These are phyloP conservation scores for Russula olivacea DNA, from an alignment of 768 basidiomycete genomes.

Conservation along the genomic window DNA sequence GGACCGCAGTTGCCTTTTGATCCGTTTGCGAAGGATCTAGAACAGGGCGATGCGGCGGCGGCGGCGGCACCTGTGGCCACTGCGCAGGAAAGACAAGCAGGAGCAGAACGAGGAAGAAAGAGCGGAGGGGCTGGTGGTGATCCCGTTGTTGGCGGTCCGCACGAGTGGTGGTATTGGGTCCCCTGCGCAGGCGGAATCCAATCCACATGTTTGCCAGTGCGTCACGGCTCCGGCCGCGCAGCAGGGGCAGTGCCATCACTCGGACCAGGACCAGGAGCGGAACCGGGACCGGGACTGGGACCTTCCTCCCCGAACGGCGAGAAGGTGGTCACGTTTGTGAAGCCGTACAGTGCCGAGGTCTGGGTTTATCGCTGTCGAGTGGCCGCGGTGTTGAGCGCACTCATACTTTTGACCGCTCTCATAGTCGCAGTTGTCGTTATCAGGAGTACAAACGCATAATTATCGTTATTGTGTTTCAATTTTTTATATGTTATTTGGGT, in stretches of 20 bases:
- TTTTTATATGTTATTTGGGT: not conserved
- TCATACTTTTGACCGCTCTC: conserved; percentile 43
- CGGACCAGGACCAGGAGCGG: conserved; percentile 34
- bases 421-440: conserved; percentile 44
- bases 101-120: conserved; percentile 26
- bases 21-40: conserved; percentile 7
- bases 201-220: not conserved
- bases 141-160: not conserved
- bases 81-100: conserved; percentile 18
- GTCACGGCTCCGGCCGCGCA: not conserved
- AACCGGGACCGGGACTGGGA: conserved; percentile 40
- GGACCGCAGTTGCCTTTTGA: conserved; percentile 11
- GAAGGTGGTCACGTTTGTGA: conserved; percentile 22
- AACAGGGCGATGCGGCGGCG: conserved; percentile 17
- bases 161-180: not conserved
- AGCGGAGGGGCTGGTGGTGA: conserved; percentile 27
- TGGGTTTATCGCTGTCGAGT: conserved; percentile 47
- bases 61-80: too few relatives aligned
- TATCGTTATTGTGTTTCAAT: not conserved
- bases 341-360: conserved; percentile 29
- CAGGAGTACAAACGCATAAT: not conserved
- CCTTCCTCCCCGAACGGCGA: conserved; percentile 21
- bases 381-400: conserved; percentile 56
- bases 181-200: not conserved
- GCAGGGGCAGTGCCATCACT: too few relatives aligned